Evolutionary conservation across 768 basidiomycete species (phyloP), one percentile per base, ranked within the genome.

Genomic region (Sporobolomyces phaffii): DNA sequence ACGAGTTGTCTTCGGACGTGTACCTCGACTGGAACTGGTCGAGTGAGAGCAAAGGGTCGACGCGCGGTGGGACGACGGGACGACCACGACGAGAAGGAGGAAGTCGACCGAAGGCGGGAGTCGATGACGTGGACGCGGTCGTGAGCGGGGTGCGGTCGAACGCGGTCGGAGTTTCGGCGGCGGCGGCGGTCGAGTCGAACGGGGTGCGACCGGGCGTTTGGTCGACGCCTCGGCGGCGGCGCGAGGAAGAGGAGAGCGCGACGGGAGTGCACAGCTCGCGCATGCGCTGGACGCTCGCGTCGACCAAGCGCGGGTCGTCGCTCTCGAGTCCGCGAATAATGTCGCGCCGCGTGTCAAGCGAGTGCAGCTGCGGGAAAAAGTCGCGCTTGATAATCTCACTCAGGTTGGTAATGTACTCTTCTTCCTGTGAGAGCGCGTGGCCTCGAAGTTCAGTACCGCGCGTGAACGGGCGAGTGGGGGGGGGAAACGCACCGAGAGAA

Each of bases 1-100:
- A 96, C 8, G 93, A 86, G 77, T 99, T 99, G 78, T 99, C 96
- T 76, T 97, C 92, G 0, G 92, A 96, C 2, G 96, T 98, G 77
- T 90, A 96, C 47, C 83, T 83, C 0, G 90, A 84, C 77, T 98
- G 96, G 77, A 97, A 99, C 20, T 80, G 80, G 76, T 97, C 91
- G 22, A 97, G 82, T 61, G 83, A 86, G 75, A 91, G 79, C 79
- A 72, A 89, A 83, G 73, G 83, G 86, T 83, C 36, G 81, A n/a
- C 74, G 66, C 76, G n/a, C n/a, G n/a, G n/a, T n/a, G n/a, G n/a
- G n/a, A n/a, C n/a, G n/a, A n/a, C n/a, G n/a, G n/a, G n/a, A n/a
- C n/a, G n/a, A n/a, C n/a, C n/a, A n/a, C n/a, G n/a, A n/a, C n/a
- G 68, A 3, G 15, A 24, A 33, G 11, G 40, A 29, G 50, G 29